These are phyloP conservation scores for Plasmopara muralis DNA, from an alignment of 352 stramenopile genomes.

Conservation along the genomic window DNA sequence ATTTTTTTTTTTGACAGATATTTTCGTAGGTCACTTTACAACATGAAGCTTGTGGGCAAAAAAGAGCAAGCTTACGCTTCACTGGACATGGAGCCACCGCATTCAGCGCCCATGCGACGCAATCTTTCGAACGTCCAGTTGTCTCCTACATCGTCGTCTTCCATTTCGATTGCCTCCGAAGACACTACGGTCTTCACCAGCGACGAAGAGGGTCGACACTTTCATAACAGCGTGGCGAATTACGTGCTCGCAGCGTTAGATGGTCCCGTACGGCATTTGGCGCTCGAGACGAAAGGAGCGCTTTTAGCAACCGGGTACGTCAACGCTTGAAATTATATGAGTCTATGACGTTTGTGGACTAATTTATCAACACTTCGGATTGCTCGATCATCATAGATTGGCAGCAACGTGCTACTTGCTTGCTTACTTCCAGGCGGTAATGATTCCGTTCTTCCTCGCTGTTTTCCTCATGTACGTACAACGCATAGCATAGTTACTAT, in stretches of 20 bases:
- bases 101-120: conserved; percentile 22
- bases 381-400: conserved; percentile 30
- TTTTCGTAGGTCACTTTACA: background rate
- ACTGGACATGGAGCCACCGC: conserved; percentile 63
- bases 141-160: conserved; percentile 9
- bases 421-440: conserved; percentile 77
- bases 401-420: conserved; percentile 75
- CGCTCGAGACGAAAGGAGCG: conserved; percentile 78
- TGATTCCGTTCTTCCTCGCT: conserved; percentile 84
- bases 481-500: background rate
- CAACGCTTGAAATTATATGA: background rate
- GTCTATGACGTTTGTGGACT: background rate
- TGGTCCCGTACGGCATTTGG: conserved; percentile 58
- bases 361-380: conserved; percentile 3
- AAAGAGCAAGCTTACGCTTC: conserved; percentile 73
- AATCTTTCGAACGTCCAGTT: conserved; percentile 35
- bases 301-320: conserved; percentile 69
- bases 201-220: conserved; percentile 17
- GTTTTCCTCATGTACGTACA: conserved; percentile 78
- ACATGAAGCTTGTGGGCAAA: conserved; percentile 66
- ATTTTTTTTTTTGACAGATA: background rate
- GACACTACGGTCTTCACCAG: conserved; percentile 10
- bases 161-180: too few species aligned
- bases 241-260: conserved; percentile 57
- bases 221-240: conserved; percentile 46